Evolutionary conservation across 768 basidiomycete genomes (phyloP).

Genomic region (Tulasnella calospora): DNA sequence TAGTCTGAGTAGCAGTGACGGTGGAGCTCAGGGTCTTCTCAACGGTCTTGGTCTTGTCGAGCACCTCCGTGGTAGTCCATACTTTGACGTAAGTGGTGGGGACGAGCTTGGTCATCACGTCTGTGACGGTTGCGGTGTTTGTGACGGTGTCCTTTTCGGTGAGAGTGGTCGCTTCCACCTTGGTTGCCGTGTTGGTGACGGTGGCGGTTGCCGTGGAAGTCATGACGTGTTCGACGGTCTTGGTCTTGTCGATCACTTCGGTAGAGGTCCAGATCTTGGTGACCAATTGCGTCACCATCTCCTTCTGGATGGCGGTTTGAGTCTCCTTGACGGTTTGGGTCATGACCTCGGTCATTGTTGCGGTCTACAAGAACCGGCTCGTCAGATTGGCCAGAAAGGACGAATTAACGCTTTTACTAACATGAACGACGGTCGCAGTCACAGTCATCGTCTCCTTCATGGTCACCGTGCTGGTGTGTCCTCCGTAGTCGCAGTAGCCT

Average conservation of each 20-base stretch:
- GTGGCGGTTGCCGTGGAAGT: conserved; percentile 48
- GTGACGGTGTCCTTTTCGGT: conserved; percentile 45
- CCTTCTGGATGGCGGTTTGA: conserved; percentile 19
- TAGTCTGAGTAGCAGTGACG: conserved; percentile 33
- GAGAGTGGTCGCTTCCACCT: conserved; percentile 38
- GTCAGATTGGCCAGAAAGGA: neutral
- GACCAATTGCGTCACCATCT: conserved; percentile 18
- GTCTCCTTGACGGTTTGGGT: conserved; percentile 45
- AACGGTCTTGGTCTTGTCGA: conserved; percentile 47
- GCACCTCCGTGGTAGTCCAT: conserved; percentile 52
- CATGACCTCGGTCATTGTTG: conserved; percentile 27
- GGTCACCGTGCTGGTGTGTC: conserved; percentile 35
- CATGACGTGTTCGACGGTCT: conserved; percentile 53
- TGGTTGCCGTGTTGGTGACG: conserved; percentile 40
- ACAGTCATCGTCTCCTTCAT: conserved; percentile 36
- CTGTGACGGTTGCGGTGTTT: conserved; percentile 39
- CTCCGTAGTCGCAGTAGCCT: conserved; percentile 20
- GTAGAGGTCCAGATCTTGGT: conserved; percentile 42
- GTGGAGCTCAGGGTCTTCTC: conserved; percentile 29
- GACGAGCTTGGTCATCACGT: conserved; percentile 34
- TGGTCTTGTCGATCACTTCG: conserved; percentile 53
- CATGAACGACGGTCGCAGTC: neutral
- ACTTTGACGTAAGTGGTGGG: conserved; percentile 57
- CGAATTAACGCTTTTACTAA: neutral
- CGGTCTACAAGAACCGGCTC: conserved; percentile 30